Evolutionary conservation across 2,329 filamentous ascomycete species (phyloP).

Genomic region (Cercospora berteroae): DNA sequence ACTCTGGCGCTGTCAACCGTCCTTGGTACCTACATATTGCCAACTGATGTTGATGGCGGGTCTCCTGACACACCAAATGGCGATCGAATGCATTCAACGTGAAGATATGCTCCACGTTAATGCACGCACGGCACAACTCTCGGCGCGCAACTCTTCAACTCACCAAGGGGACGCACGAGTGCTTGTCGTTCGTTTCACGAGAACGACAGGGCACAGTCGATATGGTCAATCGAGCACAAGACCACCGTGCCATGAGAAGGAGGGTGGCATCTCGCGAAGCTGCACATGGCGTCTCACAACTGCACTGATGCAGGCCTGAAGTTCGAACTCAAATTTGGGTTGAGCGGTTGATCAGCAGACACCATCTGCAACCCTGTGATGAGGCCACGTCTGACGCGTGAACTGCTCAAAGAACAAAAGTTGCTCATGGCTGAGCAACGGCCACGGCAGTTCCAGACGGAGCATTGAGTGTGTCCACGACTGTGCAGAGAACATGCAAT

Average conservation of each 20-base stretch:
- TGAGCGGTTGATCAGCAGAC: neutral
- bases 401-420: neutral
- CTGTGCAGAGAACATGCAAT: neutral
- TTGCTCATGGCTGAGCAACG: neutral
- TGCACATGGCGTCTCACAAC: neutral
- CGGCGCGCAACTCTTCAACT: conserved; percentile 38
- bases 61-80: conserved; percentile 46
- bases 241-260: neutral
- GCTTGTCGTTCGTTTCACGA: neutral
- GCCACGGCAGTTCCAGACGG: neutral
- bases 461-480: neutral
- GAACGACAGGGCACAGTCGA: neutral
- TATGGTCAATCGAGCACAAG: neutral
- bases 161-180: neutral
- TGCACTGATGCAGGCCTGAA: neutral
- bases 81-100: conserved; percentile 8
- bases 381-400: neutral
- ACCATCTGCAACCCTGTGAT: neutral
- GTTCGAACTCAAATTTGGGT: neutral
- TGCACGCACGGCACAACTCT: conserved; percentile 15
- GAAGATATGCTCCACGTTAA: conserved; percentile 5
- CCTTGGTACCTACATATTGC: neutral
- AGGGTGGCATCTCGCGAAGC: neutral
- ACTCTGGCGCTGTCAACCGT: conserved; percentile 28
- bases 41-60: conserved; percentile 32